Base-by-base conservation (phyloP, 1,284 basidiomycete species). In the Microbotryum silenes-acaulis region DNA sequence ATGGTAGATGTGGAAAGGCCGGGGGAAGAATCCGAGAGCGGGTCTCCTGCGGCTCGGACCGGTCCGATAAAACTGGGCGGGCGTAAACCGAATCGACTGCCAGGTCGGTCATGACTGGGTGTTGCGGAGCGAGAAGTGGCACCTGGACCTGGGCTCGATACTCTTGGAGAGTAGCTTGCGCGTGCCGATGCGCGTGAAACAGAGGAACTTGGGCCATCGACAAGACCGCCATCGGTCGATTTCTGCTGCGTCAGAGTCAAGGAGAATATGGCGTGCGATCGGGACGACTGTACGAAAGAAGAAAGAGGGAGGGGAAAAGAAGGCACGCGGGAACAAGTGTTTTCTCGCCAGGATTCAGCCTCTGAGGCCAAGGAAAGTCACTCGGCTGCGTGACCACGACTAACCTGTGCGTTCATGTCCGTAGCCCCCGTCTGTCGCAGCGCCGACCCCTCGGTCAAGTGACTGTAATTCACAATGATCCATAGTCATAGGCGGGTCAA, bases 371-470 rank as follows among this genome's bases (percentile, higher is more conserved):
- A 42, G 12, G 14, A 12, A 42, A 16, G 16, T 42, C 37, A 42
- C 37, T 42, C 37, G 37, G 16, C 12, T 4, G 12, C 37, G 81
- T 98, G 94, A 27, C 91, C 96, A 66, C 94, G 88, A 51, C 93
- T 97, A 1, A 90, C 94, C 74, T 97, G 91, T 6, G 91, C 89
- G 74, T 98, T 98, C 94, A 98, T 97, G 73, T 93, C 91, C 47
- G 94, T 98, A 76, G 96, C 91, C 70, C 94, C 93, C 7, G 96
- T 98, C 59, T 93, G 85, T 54, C 94, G 84, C 55, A 94, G 86
- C 16, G 87, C 82, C 21, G 90, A 89, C 37, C 94, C 94, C 71
- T 90, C 86, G 31, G 63, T 56, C 44, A 69, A 60, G 4, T 66
- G 52, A 62, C 64, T 59, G 18, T 21, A 48, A 54, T 23, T 54